Evolutionary conservation across 164 flowering plant genomes (phyloP), one percentile per base, ranked within the genome.

Genomic region (Warburgia ugandensis): DNA sequence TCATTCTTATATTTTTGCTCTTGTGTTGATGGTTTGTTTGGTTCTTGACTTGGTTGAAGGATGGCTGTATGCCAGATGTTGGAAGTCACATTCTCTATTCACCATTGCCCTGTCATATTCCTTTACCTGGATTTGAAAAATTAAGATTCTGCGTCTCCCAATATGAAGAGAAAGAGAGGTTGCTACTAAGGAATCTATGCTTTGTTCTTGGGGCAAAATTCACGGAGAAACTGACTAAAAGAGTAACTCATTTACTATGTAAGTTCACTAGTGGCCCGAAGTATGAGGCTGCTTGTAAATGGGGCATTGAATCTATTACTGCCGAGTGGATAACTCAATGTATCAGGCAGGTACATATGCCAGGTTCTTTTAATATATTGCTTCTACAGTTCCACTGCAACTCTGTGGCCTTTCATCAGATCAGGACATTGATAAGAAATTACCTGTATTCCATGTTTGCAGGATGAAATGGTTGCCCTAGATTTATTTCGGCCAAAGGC

Each of bases 241-340:
- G 66, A 68, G 94, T 79, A 35, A 88, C 94, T 36, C 96, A 92
- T 76, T 68, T 92, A 56, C 14, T 92, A 29, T 92, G 96, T 33
- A 92, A 92, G 64, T 92, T 78, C 56, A 45, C 77, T n/a, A 57
- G 54, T 66, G 99, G 99, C 29, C 74, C 81, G 13, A 92, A 92
- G 65, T 88, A 78, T 61, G 81, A 77, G 55, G 84, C 89, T 68
- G 94, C 96, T 50, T 77, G 91, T 65, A 80, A 74, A 66, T 81
- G 85, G 85, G 87, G 94, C 27, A 72, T 86, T 61, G 54, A 67
- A 14, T 20, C 83, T 57, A 77, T 79, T 62, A 86, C 91, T 54
- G 68, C 73, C 16, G 95, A 92, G 55, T 92, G 99, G 99, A 62
- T 92, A 36, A 79, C 62, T 61, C 92, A 82, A 59, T 88, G 99